phyloP scores from a whole-genome alignment of 73 alveolate genomes.

The Paramecium biaurelia region DNA sequence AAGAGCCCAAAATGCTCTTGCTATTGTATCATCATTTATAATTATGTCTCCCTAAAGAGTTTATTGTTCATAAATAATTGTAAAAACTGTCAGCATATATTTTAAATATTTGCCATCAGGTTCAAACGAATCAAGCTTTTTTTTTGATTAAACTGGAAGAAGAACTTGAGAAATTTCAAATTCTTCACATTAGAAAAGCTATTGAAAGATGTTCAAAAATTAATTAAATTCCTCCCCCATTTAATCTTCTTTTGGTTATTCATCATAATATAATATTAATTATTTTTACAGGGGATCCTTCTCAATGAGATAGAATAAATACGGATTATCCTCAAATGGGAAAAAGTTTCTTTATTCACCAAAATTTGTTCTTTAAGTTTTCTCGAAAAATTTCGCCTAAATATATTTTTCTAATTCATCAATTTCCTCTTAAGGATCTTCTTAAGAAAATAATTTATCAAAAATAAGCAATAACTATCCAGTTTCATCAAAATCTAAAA shows the following conservation, averaged over 20 bases:
- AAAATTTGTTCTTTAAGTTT: not conserved
- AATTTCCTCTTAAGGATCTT: not conserved
- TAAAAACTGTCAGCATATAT: not conserved
- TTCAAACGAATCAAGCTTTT: not conserved
- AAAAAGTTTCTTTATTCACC: not conserved
- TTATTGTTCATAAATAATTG: not conserved
- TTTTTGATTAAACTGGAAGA: not conserved
- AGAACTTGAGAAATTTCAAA: not conserved
- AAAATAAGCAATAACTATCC: not conserved
- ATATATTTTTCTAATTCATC: not conserved
- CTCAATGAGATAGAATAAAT: not conserved
- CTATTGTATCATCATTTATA: not conserved
- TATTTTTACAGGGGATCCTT: not conserved
- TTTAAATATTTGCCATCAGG: not conserved
- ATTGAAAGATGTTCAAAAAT: not conserved
- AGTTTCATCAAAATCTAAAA: constrained; percentile 29
- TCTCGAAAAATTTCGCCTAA: not conserved
- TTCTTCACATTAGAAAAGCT: not conserved
- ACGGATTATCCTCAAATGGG: constrained; percentile 27
- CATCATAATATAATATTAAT: not conserved
- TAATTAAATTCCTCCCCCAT: not conserved
- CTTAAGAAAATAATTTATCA: not conserved
- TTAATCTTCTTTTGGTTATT: not conserved
- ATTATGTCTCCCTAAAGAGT: not conserved
- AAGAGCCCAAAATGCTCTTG: constrained; percentile 14